phyloP scores from a whole-genome alignment of 345 rosid genomes.

The Hypericum androsaemum region DNA sequence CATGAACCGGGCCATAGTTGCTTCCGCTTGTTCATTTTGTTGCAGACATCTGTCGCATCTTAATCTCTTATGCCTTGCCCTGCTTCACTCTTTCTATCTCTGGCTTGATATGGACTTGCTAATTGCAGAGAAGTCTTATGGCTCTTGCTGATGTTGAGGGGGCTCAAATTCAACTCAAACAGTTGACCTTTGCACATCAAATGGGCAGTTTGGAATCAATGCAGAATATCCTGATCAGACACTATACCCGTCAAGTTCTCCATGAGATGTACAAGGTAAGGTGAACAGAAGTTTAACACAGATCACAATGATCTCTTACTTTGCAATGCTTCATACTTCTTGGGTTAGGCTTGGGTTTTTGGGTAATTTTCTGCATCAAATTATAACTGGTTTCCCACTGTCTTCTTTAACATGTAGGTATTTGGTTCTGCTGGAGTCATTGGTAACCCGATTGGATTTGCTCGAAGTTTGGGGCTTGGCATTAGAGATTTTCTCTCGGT shows the following conservation, averaged over 20 bases:
- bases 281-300: background rate
- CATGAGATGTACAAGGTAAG: slow-evolving; percentile 96
- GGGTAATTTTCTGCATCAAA: slow-evolving; percentile 5
- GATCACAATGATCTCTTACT: background rate
- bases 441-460: slow-evolving; percentile 96
- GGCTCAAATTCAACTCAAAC: slow-evolving; percentile 76
- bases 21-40: too few species aligned
- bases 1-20: too few species aligned
- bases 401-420: slow-evolving; percentile 37
- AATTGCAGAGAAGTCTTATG: slow-evolving; percentile 77
- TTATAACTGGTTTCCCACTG: background rate
- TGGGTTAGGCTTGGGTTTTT: background rate
- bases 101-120: background rate
- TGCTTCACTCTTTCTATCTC: background rate
- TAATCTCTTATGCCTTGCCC: background rate
- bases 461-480: slow-evolving; percentile 81
- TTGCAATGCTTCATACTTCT: background rate
- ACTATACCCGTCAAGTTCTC: slow-evolving; percentile 74
- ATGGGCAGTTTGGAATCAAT: slow-evolving; percentile 92
- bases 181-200: slow-evolving; percentile 67
- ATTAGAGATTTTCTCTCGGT: slow-evolving; percentile 80
- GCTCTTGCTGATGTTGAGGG: slow-evolving; percentile 97
- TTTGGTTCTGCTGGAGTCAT: slow-evolving; percentile 97
- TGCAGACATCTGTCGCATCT: too few species aligned
- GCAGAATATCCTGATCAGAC: slow-evolving; percentile 75